Percentiles rank a stretch among this genome's conserved stretches.
Conservation (phyloP, 306 rosid species). For the Notholithocarpus densiflorus region DNA sequence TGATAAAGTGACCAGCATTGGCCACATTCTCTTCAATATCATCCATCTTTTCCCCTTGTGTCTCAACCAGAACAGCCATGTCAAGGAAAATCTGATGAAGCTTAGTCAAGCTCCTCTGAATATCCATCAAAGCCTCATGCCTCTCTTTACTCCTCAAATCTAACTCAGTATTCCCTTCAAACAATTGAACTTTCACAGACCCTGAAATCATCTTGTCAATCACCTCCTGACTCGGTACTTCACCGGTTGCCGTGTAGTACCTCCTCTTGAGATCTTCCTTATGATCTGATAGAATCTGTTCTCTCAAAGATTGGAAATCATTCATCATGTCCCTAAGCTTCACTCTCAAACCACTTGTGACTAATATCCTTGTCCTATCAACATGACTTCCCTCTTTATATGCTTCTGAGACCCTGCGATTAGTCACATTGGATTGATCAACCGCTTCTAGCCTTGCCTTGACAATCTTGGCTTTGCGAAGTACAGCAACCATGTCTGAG, state of each 20-base stretch:
- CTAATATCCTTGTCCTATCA: conserved; percentile 66
- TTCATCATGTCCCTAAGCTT: conserved; percentile 75
- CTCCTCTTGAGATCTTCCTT: conserved; percentile 82
- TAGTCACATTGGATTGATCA: conserved; percentile 56
- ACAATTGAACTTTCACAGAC: conserved; percentile 50
- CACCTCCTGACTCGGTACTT: conserved; percentile 62
- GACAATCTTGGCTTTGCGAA: conserved; percentile 64
- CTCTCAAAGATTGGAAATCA: conserved; percentile 69
- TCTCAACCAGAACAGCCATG: conserved; percentile 89
- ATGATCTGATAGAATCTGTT: conserved; percentile 57
- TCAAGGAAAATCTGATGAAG: conserved; percentile 94
- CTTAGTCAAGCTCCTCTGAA: conserved; percentile 81
- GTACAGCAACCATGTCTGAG: conserved; percentile 66
- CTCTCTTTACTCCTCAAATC: conserved; percentile 57
- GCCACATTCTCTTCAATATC: conserved; percentile 82
- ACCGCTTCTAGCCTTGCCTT: conserved; percentile 59
- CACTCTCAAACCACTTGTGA: conserved; percentile 74
- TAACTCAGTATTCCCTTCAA: conserved; percentile 62
- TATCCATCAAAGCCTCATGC: conserved; percentile 78
- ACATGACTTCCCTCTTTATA: conserved; percentile 54
- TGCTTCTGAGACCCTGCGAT: conserved; percentile 46
- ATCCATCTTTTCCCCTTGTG: conserved; percentile 74
- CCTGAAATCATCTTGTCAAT: conserved; percentile 70
- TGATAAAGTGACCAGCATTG: conserved; percentile 53
- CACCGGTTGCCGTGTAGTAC: conserved; percentile 55